Evolutionary conservation across 495 filamentous ascomycete species (phyloP).

Genomic region (Podospora anserina): DNA sequence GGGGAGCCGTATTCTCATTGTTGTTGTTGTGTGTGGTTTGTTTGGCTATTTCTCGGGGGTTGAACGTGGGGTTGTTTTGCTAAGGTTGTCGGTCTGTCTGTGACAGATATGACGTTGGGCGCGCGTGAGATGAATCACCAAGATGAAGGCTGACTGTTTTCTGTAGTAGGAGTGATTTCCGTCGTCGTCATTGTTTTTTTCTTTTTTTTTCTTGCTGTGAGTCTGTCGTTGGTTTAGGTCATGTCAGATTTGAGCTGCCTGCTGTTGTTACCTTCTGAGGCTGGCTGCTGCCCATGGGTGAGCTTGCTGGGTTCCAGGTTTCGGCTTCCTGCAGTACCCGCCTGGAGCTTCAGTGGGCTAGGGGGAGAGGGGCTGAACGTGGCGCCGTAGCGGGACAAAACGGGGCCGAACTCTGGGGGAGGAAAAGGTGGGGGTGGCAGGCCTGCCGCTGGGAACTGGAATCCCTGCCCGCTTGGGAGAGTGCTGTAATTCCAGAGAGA

Average conservation of each 20-base stretch:
- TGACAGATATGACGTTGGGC: neutral
- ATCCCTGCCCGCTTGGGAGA: neutral
- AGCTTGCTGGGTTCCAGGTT: neutral
- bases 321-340: neutral
- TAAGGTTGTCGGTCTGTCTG: neutral
- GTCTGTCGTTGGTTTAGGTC: too few species aligned
- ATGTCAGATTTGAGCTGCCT: too few species aligned
- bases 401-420: conserved; percentile 3
- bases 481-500: neutral
- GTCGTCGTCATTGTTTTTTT: neutral
- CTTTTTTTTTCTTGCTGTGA: neutral
- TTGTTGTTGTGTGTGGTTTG: conserved; percentile 3
- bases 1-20: conserved; percentile 67
- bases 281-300: neutral
- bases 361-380: neutral
- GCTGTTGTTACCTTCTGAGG: too few species aligned
- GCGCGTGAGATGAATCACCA: neutral
- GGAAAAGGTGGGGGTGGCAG: neutral
- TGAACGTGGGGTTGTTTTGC: neutral
- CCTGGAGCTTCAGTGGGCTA: neutral
- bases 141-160: neutral
- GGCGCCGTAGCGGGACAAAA: conserved; percentile 6
- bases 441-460: neutral
- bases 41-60: neutral
- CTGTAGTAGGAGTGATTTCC: neutral